Evolutionary conservation across 2,329 filamentous ascomycete species (phyloP), one percentile per base, ranked within the genome.

Genomic region (Exophiala phaeomuriformis): DNA sequence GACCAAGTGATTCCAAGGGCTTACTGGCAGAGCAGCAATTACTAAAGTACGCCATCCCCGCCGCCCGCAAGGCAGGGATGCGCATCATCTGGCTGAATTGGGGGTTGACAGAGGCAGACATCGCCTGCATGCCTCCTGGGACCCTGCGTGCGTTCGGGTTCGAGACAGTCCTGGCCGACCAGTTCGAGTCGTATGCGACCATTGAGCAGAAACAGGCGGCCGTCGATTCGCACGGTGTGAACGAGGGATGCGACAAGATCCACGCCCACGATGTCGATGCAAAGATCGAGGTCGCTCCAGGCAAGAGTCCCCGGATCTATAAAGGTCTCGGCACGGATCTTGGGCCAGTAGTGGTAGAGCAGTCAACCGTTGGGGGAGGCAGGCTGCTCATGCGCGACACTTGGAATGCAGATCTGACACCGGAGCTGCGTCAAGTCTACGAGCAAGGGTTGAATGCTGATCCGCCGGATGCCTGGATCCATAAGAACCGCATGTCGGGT

Each of bases 401-500:
- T 6, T 83, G 80, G 80, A 83, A 83, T 64, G 71, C 77, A 29
- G 72, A 67, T 3, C 66, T 83, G 5, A 78, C 76, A 57, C 68
- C 69, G 5, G 70, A 75, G 7, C 68, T 82, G 27, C 68, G 71
- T 33, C 64, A 56, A 5, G 64, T 69, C 12, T 71, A 72, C 45
- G 54, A 67, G 33, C 59, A 68, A 46, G 66, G 66, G 5, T 53
- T 50, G 36, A 57, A 52, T 6, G 42, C 52, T 2, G 41, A 44
- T 4, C 60, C 61, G 31, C 68, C 71, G 0, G 79, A 83, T 62
- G 66, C 78, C 6, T 73, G 72, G 63, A 73, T 79, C 55, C 67
- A 77, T 61, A 83, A 83, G 69, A 77, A 81, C 59, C 71, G 80
- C 19, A 77, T 82, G 70, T 79, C 75, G 19, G 81, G 78, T 2